Conservation (phyloP, 2,329 filamentous ascomycete genomes). For the Penicillium sp. region DNA sequence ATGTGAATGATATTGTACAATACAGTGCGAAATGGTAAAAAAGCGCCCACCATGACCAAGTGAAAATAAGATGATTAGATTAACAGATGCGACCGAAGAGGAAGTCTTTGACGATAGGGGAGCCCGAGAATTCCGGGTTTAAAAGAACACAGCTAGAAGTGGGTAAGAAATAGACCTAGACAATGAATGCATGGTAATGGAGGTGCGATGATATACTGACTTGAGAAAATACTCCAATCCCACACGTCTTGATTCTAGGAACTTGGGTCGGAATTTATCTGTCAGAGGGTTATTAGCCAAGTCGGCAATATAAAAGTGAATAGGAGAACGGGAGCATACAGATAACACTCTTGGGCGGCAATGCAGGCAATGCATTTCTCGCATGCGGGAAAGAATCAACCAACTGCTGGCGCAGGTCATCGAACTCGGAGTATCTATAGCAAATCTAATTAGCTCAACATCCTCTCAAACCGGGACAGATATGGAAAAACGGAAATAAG, state of each 20-base stretch:
- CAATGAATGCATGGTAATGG: neutral
- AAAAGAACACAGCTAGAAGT: slow-evolving; percentile 73
- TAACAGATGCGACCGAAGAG: slow-evolving; percentile 57
- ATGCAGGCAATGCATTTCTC: slow-evolving; percentile 76
- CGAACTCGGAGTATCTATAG: slow-evolving; percentile 84
- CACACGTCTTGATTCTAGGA: slow-evolving; percentile 77
- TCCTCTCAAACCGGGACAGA: too few species aligned
- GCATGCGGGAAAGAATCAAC: slow-evolving; percentile 80
- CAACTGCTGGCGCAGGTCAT: slow-evolving; percentile 72
- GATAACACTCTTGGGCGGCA: slow-evolving; percentile 89
- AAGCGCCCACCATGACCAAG: neutral
- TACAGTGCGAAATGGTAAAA: neutral
- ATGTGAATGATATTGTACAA: neutral
- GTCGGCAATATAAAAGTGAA: neutral
- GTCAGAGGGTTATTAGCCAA: slow-evolving; percentile 9
- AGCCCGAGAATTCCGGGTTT: slow-evolving; percentile 90
- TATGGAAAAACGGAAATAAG: neutral
- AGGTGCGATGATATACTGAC: slow-evolving; percentile 51
- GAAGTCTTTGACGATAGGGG: slow-evolving; percentile 88
- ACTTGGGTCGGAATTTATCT: slow-evolving; percentile 72
- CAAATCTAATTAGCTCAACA: slow-evolving; percentile 11
- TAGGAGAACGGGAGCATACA: slow-evolving; percentile 53
- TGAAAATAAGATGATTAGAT: neutral
- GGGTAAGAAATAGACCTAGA: slow-evolving; percentile 1
- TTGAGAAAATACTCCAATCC: slow-evolving; percentile 92